Base-by-base conservation (phyloP, 1,284 basidiomycete genomes). In the Microbotryum violaceum region DNA sequence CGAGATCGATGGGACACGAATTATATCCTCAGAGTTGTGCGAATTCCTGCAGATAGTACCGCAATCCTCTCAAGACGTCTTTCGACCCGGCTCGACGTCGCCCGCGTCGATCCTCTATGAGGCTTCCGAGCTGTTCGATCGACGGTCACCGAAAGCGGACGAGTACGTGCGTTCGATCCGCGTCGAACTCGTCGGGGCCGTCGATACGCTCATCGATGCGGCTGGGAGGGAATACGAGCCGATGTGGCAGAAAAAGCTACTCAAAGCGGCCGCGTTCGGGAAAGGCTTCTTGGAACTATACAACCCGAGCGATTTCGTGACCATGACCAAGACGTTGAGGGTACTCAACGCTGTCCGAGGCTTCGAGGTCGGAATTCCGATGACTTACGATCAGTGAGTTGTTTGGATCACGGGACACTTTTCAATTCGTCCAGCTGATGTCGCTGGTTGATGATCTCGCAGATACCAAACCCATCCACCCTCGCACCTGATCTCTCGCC, bases 211-310 rank as follows among this genome's bases (percentile, higher is more conserved):
- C 70, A 86, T 97, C 31, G 89, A 93, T 64, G 94, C 94, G 31
- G 94, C 96, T 1, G 90, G 89, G 2, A 82, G 86, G 58, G 93
- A 97, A 76, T 91, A 89, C 85, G 90, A 94, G 60, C 84, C 86
- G 0, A 79, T 82, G 60, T 94, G 90, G 89, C 94, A 98, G 74
- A 84, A 86, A 60, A 82, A 83, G 54, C 79, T 98, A 46, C 80
- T 98, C 21, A 89, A 83, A 89, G 91, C 93, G 16, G 94, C 94
- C 0, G 90, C 91, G 71, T 97, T 96, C 70, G 96, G 96, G 1
- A 84, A 92, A 63, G 87, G 89, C 1, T 99, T 93, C 74, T 77
- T 98, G 65, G 94, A 97, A 74, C 79, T 91, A 33, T 89, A 92
- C 75, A 89, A 97, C 74, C 87, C 93, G 0, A 86, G 84, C 1